Evolutionary conservation across 2,329 filamentous ascomycete species (phyloP).

Genomic region (Aschersonia sp.): DNA sequence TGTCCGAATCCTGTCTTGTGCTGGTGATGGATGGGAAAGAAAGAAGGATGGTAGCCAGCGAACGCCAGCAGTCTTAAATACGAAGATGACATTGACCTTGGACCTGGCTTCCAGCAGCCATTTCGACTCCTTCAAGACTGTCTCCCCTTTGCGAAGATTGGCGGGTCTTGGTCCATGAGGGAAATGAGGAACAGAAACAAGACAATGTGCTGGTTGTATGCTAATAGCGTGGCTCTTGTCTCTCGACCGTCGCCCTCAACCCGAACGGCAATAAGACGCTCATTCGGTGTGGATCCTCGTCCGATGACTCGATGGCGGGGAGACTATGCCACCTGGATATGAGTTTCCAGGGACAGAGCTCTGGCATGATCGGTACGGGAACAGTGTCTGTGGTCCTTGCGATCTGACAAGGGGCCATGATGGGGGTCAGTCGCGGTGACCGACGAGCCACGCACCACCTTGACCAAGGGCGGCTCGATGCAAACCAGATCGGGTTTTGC

Average conservation of each 20-base stretch:
- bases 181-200: conserved; percentile 8
- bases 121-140: not conserved
- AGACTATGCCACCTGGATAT: not conserved
- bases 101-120: not conserved
- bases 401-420: conserved; percentile 1
- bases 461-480: not conserved
- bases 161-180: conserved; percentile 2
- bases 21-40: conserved; percentile 3
- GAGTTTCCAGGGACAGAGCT: not conserved
- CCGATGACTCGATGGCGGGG: not conserved
- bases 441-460: too few relatives aligned
- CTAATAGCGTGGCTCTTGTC: conserved; percentile 1
- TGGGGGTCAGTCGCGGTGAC: too few relatives aligned
- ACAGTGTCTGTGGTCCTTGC: conserved; percentile 5
- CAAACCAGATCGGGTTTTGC: not conserved
- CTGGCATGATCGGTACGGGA: not conserved
- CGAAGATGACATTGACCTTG: not conserved
- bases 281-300: not conserved
- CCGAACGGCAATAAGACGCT: not conserved
- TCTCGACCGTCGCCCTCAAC: not conserved
- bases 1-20: conserved; percentile 4
- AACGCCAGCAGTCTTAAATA: conserved; percentile 9
- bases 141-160: conserved; percentile 1
- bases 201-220: not conserved
- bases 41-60: conserved; percentile 2